These are phyloP conservation scores for Tolypocladium guangdongense DNA, from an alignment of 2,329 filamentous ascomycete genomes.

Conservation along the genomic window DNA sequence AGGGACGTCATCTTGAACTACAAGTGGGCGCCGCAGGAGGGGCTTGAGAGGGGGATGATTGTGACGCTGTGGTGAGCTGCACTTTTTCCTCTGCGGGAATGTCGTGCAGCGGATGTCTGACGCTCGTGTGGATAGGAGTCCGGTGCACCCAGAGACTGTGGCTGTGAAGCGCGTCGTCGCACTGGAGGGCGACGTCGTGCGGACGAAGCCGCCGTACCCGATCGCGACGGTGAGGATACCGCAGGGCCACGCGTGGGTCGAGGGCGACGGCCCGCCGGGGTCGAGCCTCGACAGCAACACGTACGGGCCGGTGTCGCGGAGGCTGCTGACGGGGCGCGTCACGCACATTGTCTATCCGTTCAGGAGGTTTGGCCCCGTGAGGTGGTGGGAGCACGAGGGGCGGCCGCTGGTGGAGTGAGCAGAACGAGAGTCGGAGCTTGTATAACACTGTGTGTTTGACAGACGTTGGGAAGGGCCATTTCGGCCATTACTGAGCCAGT, in stretches of 20 bases:
- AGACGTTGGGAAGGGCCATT: neutral
- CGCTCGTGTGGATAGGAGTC: slow-evolving; percentile 42
- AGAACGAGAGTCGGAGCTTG: neutral
- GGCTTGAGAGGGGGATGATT: slow-evolving; percentile 60
- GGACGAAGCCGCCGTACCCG: slow-evolving; percentile 51
- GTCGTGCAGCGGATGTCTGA: neutral
- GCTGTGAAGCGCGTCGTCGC: slow-evolving; percentile 78
- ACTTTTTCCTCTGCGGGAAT: neutral
- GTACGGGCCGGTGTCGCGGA: slow-evolving; percentile 73
- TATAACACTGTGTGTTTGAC: neutral
- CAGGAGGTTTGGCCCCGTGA: slow-evolving; percentile 43
- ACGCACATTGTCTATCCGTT: slow-evolving; percentile 63
- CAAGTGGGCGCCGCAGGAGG: slow-evolving; percentile 46
- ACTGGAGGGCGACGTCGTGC: slow-evolving; percentile 67
- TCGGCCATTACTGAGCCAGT: neutral
- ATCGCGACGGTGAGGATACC: slow-evolving; percentile 53
- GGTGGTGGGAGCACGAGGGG: slow-evolving; percentile 42
- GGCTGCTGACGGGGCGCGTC: slow-evolving; percentile 64
- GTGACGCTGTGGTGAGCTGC: slow-evolving; percentile 53
- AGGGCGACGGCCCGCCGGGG: slow-evolving; percentile 69
- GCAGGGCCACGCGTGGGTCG: slow-evolving; percentile 83
- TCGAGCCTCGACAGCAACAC: slow-evolving; percentile 75
- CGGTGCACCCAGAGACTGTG: slow-evolving; percentile 55
- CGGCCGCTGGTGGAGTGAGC: slow-evolving; percentile 6
- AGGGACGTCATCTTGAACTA: slow-evolving; percentile 47